Conservation (phyloP, 2,329 filamentous ascomycete genomes). For the Penicillium sp. region DNA sequence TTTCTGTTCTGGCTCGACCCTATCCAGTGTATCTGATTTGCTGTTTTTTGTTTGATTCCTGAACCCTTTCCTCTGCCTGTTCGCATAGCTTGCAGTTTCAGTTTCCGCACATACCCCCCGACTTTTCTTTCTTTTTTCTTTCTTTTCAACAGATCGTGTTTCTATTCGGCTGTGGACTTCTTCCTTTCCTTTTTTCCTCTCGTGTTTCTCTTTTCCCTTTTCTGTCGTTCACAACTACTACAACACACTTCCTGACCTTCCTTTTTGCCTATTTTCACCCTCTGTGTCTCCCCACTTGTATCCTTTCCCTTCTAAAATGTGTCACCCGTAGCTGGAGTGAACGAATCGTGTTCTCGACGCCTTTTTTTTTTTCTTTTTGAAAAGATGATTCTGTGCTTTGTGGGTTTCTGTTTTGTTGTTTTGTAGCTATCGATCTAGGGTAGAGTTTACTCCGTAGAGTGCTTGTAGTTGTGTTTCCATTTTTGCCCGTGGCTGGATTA, state of each 20-base stretch:
- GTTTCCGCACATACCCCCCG: conserved; percentile 35
- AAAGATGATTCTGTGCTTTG: conserved; percentile 14
- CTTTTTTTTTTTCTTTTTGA: too few relatives aligned
- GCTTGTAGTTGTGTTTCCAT: neutral
- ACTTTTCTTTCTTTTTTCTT: conserved; percentile 21
- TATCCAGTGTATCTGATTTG: neutral
- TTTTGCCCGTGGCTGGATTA: neutral
- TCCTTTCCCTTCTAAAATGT: conserved; percentile 23
- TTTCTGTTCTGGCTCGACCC: conserved; percentile 2
- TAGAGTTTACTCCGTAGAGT: neutral
- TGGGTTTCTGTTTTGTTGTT: neutral
- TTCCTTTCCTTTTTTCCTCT: conserved; percentile 18
- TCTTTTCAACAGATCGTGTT: conserved; percentile 9
- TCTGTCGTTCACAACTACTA: neutral
- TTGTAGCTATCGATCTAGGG: too few relatives aligned
- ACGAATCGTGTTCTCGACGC: conserved; percentile 14
- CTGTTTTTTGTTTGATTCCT: conserved; percentile 11
- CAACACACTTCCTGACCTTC: conserved; percentile 11
- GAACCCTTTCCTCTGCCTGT: conserved; percentile 22
- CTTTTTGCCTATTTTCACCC: conserved; percentile 7
- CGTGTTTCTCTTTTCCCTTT: neutral
- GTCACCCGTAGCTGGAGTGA: conserved; percentile 15
- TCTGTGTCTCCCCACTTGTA: conserved; percentile 6
- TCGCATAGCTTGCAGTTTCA: conserved; percentile 35
- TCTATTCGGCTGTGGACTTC: conserved; percentile 22